Percentiles rank a stretch among this genome's conserved stretches.
phyloP scores from a whole-genome alignment of 768 basidiomycete genomes.

The Suillus variegatus region DNA sequence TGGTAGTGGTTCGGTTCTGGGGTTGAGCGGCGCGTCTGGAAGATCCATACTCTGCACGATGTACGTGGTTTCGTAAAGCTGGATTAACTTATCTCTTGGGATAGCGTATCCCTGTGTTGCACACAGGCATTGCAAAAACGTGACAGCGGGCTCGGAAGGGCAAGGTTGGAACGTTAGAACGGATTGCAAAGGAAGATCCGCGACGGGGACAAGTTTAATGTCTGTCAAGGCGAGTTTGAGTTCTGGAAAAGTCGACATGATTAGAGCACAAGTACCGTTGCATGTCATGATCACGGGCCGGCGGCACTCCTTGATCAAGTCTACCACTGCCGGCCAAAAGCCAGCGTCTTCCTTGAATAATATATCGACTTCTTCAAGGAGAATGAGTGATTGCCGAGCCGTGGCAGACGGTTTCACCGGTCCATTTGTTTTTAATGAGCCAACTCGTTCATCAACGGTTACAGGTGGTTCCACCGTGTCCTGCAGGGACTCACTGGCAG shows the following conservation, averaged over 20 bases:
- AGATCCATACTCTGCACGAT: constrained; percentile 25
- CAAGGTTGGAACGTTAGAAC: constrained; percentile 68
- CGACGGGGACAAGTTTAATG: constrained; percentile 65
- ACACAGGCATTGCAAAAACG: constrained; percentile 70
- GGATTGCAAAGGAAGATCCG: constrained; percentile 76
- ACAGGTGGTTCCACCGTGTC: constrained; percentile 9
- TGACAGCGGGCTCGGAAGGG: constrained; percentile 50
- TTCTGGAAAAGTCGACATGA: constrained; percentile 1
- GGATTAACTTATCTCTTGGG: constrained; percentile 41
- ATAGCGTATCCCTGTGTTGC: constrained; percentile 54
- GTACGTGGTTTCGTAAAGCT: constrained; percentile 44
- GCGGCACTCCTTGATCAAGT: constrained; percentile 79
- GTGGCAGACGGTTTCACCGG: constrained; percentile 11
- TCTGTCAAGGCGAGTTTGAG: constrained; percentile 45
- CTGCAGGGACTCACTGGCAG: constrained; percentile 7
- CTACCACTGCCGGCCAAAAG: constrained; percentile 83
- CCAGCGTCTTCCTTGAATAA: constrained; percentile 83
- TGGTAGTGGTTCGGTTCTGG: constrained; percentile 30
- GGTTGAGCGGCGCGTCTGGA: constrained; percentile 37
- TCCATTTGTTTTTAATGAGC: constrained; percentile 6
- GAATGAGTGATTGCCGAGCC: constrained; percentile 81
- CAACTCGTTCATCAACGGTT: constrained; percentile 2
- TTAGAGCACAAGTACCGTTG: constrained; percentile 61
- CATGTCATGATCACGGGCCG: constrained; percentile 94
- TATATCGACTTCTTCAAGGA: constrained; percentile 95